Evolutionary conservation across 768 basidiomycete species (phyloP), one percentile per base, ranked within the genome.

Genomic region (Favolaschia claudopus): DNA sequence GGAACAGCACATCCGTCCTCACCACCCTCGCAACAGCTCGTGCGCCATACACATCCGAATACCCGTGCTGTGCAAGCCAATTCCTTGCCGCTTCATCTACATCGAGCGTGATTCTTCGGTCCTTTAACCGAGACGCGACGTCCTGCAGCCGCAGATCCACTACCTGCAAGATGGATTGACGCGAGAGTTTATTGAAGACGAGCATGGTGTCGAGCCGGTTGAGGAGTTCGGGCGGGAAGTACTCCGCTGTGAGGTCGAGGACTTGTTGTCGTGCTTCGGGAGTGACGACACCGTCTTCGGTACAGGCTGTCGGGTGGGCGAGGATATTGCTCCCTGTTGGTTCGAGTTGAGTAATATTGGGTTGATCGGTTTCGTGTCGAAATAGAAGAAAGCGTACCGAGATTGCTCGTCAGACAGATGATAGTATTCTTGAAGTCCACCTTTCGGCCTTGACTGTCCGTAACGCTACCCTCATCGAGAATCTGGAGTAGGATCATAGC

Each of bases 391-490:
- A 20, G 58, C 66, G n/a, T 62, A 74, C 91, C 95, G 24, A 96
- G 83, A 65, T 96, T 96, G 67, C 91, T 92, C 2, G 95, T 96
- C 27, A 95, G 75, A 70, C 92, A 93, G 68, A 97, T 89, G 68
- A 96, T 95, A 1, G 95, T 95, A 72, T 96, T 97, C 87, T 89
- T 94, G 79, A 96, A 96, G 71, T 95, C 93, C 3, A 96, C 90
- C 70, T 93, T 92, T 52, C 93, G 85, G 10, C 95, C 95, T 70
- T 95, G 93, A 61, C 92, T 93, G 70, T 97, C 95, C 0, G 95
- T 96, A 60, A 96, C 81, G 45, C 78, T 86, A 8, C 95, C 95
- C 72, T 97, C 95, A 63, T 97, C 94, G 13, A 97, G 82, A 42
- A 97, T 91, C 70, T 96, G 95, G 3, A 96, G 80, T 19, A 96